A percentile compares a stretch with the other conserved stretches of the same genome.
Evolutionary conservation across 1,139 yeast genomes (phyloP).

Genomic region (Geotrichum klebahnii): DNA sequence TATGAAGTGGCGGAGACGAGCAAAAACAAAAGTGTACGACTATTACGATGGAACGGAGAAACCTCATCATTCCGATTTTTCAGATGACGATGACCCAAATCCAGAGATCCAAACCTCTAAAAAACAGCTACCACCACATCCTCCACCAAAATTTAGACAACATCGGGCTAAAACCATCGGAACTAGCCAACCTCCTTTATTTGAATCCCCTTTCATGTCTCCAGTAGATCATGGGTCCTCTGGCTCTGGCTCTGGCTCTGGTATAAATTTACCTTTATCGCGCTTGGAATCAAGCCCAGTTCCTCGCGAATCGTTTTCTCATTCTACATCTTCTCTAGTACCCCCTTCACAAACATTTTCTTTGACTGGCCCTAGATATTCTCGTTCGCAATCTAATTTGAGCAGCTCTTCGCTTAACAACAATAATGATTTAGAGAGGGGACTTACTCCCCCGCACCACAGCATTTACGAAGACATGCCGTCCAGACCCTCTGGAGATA

Average conservation of each 20-base stretch:
- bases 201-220: neutral
- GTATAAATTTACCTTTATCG: neutral
- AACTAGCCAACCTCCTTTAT: neutral
- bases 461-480: neutral
- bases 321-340: neutral
- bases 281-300: slow-evolving; percentile 2
- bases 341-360: neutral
- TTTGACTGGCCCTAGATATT: neutral
- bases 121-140: neutral
- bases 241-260: neutral
- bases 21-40: neutral
- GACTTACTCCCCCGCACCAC: too few relatives aligned
- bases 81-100: neutral
- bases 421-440: too few relatives aligned
- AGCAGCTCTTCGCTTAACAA: neutral
- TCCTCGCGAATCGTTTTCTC: neutral
- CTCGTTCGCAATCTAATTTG: neutral
- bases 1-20: slow-evolving; percentile 1
- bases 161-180: neutral
- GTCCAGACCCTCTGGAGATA: neutral
- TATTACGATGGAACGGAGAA: slow-evolving; percentile 7
- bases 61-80: slow-evolving; percentile 1
- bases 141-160: neutral
- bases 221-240: neutral
- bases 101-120: too few relatives aligned